Evolutionary conservation across 805 yeast genomes (phyloP).

Genomic region (Martiniozyma abietophila): DNA sequence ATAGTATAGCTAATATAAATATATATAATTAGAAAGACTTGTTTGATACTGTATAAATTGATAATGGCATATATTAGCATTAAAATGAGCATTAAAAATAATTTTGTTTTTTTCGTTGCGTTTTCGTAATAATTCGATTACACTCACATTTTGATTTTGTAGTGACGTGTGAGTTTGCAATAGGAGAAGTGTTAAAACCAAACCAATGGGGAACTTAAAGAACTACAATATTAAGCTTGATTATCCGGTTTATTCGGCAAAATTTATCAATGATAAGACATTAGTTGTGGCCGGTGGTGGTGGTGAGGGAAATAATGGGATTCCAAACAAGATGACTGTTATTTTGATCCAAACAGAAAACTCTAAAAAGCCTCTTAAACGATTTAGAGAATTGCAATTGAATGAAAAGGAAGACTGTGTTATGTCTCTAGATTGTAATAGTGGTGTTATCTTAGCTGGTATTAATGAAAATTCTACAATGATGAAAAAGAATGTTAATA

Average conservation of each 20-base stretch:
- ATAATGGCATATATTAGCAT: too few relatives aligned
- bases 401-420: slow-evolving; percentile 76
- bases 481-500: slow-evolving; percentile 53
- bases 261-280: slow-evolving; percentile 51
- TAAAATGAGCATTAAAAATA: too few relatives aligned
- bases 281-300: slow-evolving; percentile 88
- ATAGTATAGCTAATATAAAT: too few relatives aligned
- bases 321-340: slow-evolving; percentile 73
- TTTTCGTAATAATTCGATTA: too few relatives aligned
- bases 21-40: too few relatives aligned
- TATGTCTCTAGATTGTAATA: slow-evolving; percentile 58
- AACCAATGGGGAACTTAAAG: slow-evolving; percentile 6
- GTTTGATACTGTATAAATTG: too few relatives aligned
- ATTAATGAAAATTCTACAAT: slow-evolving; percentile 60
- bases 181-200: not conserved
- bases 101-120: too few relatives aligned
- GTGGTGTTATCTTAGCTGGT: slow-evolving; percentile 54
- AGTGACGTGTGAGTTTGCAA: too few relatives aligned
- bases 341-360: slow-evolving; percentile 47
- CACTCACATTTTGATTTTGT: too few relatives aligned
- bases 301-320: slow-evolving; percentile 86
- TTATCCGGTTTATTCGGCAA: slow-evolving; percentile 76
- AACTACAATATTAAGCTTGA: slow-evolving; percentile 31
- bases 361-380: slow-evolving; percentile 38
- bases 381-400: slow-evolving; percentile 47